Evolutionary conservation across 2,329 filamentous ascomycete species (phyloP).

Genomic region (Fusarium sp.): DNA sequence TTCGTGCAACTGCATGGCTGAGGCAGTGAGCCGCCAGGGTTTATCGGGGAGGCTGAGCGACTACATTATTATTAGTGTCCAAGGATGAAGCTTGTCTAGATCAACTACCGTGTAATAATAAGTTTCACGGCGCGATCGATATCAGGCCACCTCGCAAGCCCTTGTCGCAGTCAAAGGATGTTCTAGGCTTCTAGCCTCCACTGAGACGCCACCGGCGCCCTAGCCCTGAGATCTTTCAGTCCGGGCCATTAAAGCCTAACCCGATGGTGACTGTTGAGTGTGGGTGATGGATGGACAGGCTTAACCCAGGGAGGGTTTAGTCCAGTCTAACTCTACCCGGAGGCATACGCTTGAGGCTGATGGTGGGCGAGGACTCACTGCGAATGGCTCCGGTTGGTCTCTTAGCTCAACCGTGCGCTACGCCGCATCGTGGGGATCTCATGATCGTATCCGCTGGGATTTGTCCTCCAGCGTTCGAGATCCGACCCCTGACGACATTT

Average conservation of each 20-base stretch:
- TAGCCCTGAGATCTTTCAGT: constrained; percentile 27
- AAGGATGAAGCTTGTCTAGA: constrained; percentile 16
- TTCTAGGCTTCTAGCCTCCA: constrained; percentile 41
- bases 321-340: constrained; percentile 7
- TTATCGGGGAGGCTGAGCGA: constrained; percentile 31
- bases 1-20: constrained; percentile 19
- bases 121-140: constrained; percentile 44
- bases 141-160: constrained; percentile 47
- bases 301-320: constrained; percentile 24
- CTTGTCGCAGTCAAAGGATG: constrained; percentile 30
- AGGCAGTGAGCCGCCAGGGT: constrained; percentile 21
- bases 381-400: constrained; percentile 24
- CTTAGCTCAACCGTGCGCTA: constrained; percentile 40
- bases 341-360: constrained; percentile 13
- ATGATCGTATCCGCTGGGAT: constrained; percentile 40
- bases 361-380: constrained; percentile 22
- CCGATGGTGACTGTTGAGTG: constrained; percentile 11
- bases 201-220: constrained; percentile 7
- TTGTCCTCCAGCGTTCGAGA: constrained; percentile 36
- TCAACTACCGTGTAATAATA: constrained; percentile 28
- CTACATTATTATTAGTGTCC: constrained; percentile 12
- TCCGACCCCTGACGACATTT: constrained; percentile 41
- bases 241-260: constrained; percentile 18
- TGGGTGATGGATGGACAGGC: constrained; percentile 24
- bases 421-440: constrained; percentile 48